Base-by-base conservation (phyloP, 805 yeast genomes). In the Jamesozyma spencerorum region DNA sequence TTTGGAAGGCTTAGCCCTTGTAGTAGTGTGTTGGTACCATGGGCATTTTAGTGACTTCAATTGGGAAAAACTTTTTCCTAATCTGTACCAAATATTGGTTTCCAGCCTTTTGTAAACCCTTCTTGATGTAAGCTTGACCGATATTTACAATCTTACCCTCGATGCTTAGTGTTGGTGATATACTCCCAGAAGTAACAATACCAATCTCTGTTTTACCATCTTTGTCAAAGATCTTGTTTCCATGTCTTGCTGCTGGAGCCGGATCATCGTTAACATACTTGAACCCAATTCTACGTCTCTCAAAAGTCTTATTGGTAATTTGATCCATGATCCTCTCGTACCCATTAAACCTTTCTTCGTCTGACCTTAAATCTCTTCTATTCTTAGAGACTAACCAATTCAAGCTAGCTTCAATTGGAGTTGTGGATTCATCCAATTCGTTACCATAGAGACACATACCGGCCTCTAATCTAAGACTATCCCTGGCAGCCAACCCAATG, bases 381-480 rank as follows among this genome's bases (percentile, higher is more conserved):
- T 76, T 57, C 66, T 87, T 86, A 30, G 94, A 84, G 35, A 92
- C 72, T 38, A 87, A 74, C 98, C 98, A 92, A 37, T 87, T 72
- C 49, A 92, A 72, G 0, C 92, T 77, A 0, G 92, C 94, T 51
- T 87, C 94, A 3, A 90, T 77, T 10, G 98, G 98, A 2, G 95
- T 81, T 24, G 75, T 77, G 11, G 65, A 61, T 51, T 86, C 95
- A 46, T 73, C 75, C 53, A 92, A 71, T 63, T 92, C 98, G 59
- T 87, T 83, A 2, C 98, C 98, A 55, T 92, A 92, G 41, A 92
- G 71, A 64, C 98, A 92, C 96, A 92, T 85, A 26, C 98, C 98
- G 4, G 98, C 98, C 67, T 92, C 98, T 39, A 92, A 68, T 56
- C 98, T 77, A 49, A 92, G 70, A 10, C 97, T 85, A 62, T 92